A percentile compares a stretch with the other conserved stretches of the same genome.
These are phyloP conservation scores for Beauveria asiatica DNA, from an alignment of 2,329 filamentous ascomycete species.

Conservation along the genomic window DNA sequence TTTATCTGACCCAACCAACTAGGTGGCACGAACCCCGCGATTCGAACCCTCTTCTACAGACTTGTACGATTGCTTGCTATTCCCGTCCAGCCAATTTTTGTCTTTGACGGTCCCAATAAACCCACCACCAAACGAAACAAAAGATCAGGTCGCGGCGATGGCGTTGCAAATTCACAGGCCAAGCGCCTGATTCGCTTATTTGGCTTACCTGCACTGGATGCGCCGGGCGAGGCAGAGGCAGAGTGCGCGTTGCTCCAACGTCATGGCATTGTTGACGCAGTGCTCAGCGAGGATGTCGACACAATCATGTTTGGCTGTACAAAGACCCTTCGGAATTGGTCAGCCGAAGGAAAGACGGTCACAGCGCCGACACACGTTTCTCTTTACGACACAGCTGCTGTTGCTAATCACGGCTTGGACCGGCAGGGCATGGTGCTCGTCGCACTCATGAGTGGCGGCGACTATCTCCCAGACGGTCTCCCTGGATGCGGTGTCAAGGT, in stretches of 20 bases:
- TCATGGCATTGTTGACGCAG: conserved; percentile 79
- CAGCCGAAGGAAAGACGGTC: conserved; percentile 56
- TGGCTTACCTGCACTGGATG: conserved; percentile 74
- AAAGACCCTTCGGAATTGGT: conserved; percentile 73
- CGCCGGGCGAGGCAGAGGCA: conserved; percentile 90
- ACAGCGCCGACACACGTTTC: conserved; percentile 78
- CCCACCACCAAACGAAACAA: conserved; percentile 86
- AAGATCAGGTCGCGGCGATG: conserved; percentile 54
- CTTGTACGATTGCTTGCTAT: conserved; percentile 67
- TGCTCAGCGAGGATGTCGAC: conserved; percentile 93
- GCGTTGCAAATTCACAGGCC: conserved; percentile 63
- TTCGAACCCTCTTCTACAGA: conserved; percentile 88
- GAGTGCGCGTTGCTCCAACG: conserved; percentile 84
- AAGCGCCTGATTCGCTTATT: conserved; percentile 81
- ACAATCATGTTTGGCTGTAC: conserved; percentile 94
- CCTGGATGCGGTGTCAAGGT: conserved; percentile 80
- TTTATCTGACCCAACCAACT: conserved; percentile 8
- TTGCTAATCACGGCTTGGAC: conserved; percentile 56
- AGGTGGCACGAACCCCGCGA: conserved; percentile 81
- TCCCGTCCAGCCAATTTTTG: conserved; percentile 79
- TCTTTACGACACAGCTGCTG: conserved; percentile 59
- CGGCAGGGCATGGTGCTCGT: conserved; percentile 88
- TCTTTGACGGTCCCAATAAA: conserved; percentile 82
- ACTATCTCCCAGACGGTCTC: conserved; percentile 85
- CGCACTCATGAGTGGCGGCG: conserved; percentile 89